A percentile compares a stretch with the other conserved stretches of the same genome.
phyloP scores from a whole-genome alignment of 495 filamentous ascomycete genomes.

The Penicillium silybi region DNA sequence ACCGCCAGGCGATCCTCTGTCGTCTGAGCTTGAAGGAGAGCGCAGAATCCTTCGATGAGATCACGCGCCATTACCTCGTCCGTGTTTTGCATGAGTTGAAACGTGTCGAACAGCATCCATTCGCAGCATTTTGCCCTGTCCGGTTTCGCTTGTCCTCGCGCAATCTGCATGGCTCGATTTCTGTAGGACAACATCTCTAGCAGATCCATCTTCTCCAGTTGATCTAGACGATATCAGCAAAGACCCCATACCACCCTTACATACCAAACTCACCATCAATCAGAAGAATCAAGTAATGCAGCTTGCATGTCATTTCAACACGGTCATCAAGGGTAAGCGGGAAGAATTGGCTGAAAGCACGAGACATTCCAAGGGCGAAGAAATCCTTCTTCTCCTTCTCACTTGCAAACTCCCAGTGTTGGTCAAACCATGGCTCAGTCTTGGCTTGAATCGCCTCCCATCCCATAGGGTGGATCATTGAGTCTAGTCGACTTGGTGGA shows the following conservation, averaged over 20 bases:
- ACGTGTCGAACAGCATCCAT: constrained; percentile 20
- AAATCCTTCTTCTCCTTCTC: constrained; percentile 16
- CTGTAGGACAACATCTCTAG: constrained; percentile 18
- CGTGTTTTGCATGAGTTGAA: constrained; percentile 6
- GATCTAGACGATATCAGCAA: constrained; percentile 12
- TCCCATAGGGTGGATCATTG: constrained; percentile 14
- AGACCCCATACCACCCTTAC: too few relatives aligned
- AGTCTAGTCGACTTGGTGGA: constrained; percentile 9
- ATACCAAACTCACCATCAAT: constrained; percentile 15
- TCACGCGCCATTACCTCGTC: constrained; percentile 12
- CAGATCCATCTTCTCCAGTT: constrained; percentile 21
- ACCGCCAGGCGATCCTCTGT: constrained; percentile 8
- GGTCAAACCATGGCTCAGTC: constrained; percentile 16
- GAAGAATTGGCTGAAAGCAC: constrained; percentile 17
- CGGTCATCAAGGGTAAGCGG: constrained; percentile 16
- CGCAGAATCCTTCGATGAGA: constrained; percentile 17
- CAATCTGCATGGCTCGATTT: constrained; percentile 14
- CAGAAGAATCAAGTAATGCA: constrained; percentile 16
- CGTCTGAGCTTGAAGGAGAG: constrained; percentile 17
- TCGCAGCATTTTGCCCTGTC: constrained; percentile 8
- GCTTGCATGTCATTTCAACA: constrained; percentile 14
- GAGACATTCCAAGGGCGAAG: constrained; percentile 16
- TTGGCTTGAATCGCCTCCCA: constrained; percentile 15
- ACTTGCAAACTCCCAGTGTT: constrained; percentile 16
- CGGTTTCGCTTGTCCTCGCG: constrained; percentile 1